These are phyloP conservation scores for Aschersonia sp. DNA, from an alignment of 2,329 filamentous ascomycete species.

Conservation along the genomic window DNA sequence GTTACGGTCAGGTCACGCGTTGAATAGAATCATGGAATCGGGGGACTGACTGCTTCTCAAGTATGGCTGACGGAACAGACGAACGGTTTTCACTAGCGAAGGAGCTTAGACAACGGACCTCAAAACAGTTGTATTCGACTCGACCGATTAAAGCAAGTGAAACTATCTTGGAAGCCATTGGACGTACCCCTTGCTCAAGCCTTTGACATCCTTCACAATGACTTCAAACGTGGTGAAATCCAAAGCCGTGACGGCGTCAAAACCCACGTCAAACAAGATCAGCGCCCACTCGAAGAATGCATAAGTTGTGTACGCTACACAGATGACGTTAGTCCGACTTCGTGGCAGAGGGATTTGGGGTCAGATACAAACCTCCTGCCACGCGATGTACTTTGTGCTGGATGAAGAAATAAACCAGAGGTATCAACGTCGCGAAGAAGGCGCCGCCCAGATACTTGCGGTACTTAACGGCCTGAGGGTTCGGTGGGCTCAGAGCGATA, in stretches of 20 bases:
- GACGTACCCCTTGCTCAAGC: slow-evolving; percentile 95
- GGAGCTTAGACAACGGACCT: slow-evolving; percentile 23
- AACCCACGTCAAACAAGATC: slow-evolving; percentile 87
- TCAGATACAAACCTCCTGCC: slow-evolving; percentile 58
- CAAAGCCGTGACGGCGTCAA: slow-evolving; percentile 85
- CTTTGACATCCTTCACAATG: slow-evolving; percentile 77
- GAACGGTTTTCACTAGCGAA: slow-evolving; percentile 31
- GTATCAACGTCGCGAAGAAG: slow-evolving; percentile 85
- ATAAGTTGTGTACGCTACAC: slow-evolving; percentile 83
- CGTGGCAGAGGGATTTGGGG: not conserved
- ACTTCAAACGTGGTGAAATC: slow-evolving; percentile 88
- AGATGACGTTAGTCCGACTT: not conserved
- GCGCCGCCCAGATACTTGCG: slow-evolving; percentile 68
- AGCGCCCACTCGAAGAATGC: slow-evolving; percentile 97
- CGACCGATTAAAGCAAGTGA: slow-evolving; percentile 17
- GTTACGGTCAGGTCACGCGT: not conserved
- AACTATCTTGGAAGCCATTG: slow-evolving; percentile 81
- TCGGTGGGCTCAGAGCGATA: slow-evolving; percentile 73
- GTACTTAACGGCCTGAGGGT: slow-evolving; percentile 71
- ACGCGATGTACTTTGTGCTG: slow-evolving; percentile 96
- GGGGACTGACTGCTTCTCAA: slow-evolving; percentile 60
- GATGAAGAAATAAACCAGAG: slow-evolving; percentile 92
- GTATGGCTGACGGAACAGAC: slow-evolving; percentile 30
- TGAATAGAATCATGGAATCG: not conserved
- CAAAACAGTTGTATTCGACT: slow-evolving; percentile 17